Evolutionary conservation across 352 stramenopile species (phyloP), one percentile per base, ranked within the genome.

Genomic region (Phytophthora ohioensis): DNA sequence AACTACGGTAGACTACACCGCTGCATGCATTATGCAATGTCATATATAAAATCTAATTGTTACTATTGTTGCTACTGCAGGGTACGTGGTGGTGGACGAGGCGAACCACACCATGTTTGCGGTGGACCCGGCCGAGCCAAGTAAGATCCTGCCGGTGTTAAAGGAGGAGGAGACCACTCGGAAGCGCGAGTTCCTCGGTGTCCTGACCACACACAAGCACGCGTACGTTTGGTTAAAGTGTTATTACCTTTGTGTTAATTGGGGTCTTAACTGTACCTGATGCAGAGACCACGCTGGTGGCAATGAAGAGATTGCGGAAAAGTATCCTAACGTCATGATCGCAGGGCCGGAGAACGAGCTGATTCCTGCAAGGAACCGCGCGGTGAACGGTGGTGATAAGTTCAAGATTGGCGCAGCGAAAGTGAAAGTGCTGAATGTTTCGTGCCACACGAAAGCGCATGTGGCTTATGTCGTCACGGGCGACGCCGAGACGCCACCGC

Each of bases 191-290:
- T 93, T 95, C 45, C 74, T 93, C 12, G 88, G 83, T 4, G 96
- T 98, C 38, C 78, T 98, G 34, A 98, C 93, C 21, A 98, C 95
- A 2, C 95, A 98, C 82, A 97, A 97, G 63, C 95, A 98, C 87
- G 78, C 67, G 89, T 95, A 84, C 51, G 84, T 78, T 3, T 49
- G 11, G 15, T 49, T 32, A 32, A 9, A 21, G 35, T 31, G 5
- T 27, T 10, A 3, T 32, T 32, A 35, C 21, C 21, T 27, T 45
- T 13, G 0, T 13, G 32, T 10, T 5, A 46, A 35, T 59, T 21
- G 17, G 3, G 46, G 13, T 32, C 31, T 64, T 34, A 63, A n/a
- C 21, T 52, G n/a, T 39, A 12, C 9, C 17, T 57, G 32, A 46
- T 62, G 6, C 64, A 95, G 85, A 2, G 91, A 97, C 56, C 91